Base-by-base conservation (phyloP, 2,329 filamentous ascomycete species). In the Thelonectria rubi region DNA sequence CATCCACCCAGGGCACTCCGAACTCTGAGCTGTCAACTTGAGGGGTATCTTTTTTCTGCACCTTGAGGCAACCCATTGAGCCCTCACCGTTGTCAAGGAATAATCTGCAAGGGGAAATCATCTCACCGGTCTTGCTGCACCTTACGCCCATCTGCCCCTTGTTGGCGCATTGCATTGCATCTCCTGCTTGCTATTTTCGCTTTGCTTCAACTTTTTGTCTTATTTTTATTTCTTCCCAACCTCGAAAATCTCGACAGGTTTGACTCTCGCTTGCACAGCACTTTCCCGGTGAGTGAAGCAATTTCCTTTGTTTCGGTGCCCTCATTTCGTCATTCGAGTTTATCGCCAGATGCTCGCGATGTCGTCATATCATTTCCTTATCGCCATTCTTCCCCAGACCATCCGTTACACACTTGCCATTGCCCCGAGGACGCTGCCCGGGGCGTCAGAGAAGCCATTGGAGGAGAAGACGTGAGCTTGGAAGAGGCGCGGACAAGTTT, bases 121-220 rank as follows among this genome's bases (percentile, higher is more conserved):
- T 55, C 46, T 55, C 45, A 47, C 51, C 32, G 30, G 43, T 42
- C 57, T 51, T 15, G 45, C 43, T 50, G 32, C 47, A 34, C 39
- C 26, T 48, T 61, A 48, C 55, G 55, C 55, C 51, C 34, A 50
- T 52, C 52, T 15, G 15, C 37, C 55, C 45, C 55, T 43, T 50
- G 56, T 43, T 43, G 47, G 43, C 51, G 51, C 55, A 59, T 59
- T 51, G 51, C 50, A 59, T 58, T 50, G 49, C 55, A 58, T 62
- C 34, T 17, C 20, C 24, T 57, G 42, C 40, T 30, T 37, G 57
- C 45, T 17, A 18, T 50, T 20, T 40, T 39, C n/a, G 49, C 40
- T 34, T 34, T 49, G 20, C 42, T 46, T 49, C 30, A 21, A 17
- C 32, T 24, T 37, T n/a, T 37, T 34, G 32, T 34, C 4, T 34